These are phyloP conservation scores for Candida nanaspora DNA, from an alignment of 805 yeast species.

Conservation along the genomic window DNA sequence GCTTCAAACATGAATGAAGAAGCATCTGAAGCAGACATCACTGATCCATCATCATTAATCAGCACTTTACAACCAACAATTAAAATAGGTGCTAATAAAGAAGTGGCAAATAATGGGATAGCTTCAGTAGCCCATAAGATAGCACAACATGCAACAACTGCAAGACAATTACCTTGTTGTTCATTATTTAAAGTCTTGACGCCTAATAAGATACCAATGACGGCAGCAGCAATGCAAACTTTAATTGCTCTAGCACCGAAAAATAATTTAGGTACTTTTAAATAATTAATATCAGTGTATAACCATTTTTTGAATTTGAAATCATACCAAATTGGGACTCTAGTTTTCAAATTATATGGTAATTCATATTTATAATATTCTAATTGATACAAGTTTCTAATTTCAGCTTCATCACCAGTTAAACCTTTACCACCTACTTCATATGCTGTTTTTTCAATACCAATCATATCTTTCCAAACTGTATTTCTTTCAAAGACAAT, in stretches of 20 bases:
- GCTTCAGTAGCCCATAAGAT: constrained; percentile 48
- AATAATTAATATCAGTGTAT: constrained; percentile 16
- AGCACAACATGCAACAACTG: constrained; percentile 51
- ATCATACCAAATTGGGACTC: constrained; percentile 12
- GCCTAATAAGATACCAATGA: constrained; percentile 48
- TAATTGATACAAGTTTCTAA: constrained; percentile 23
- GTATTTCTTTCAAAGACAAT: constrained; percentile 52
- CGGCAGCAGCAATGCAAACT: constrained; percentile 37
- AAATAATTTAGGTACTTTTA: constrained; percentile 40
- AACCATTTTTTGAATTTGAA: constrained; percentile 3
- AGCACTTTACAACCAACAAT: constrained; percentile 39
- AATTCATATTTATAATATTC: constrained; percentile 25
- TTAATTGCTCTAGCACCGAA: constrained; percentile 42
- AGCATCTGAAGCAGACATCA: constrained; percentile 34
- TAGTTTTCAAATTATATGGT: constrained; percentile 22
- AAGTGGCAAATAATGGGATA: constrained; percentile 41
- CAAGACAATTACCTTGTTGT: constrained; percentile 58
- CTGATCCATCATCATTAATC: constrained; percentile 40
- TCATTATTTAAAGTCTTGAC: constrained; percentile 57
- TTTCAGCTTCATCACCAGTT: constrained; percentile 26
- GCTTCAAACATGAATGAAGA: constrained; percentile 38
- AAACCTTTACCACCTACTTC: constrained; percentile 22
- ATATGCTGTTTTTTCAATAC: constrained; percentile 27
- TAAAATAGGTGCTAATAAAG: constrained; percentile 41
- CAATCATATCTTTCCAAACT: constrained; percentile 51